phyloP scores from a whole-genome alignment of 2,329 filamentous ascomycete species.

The Lizonia empirigonia region DNA sequence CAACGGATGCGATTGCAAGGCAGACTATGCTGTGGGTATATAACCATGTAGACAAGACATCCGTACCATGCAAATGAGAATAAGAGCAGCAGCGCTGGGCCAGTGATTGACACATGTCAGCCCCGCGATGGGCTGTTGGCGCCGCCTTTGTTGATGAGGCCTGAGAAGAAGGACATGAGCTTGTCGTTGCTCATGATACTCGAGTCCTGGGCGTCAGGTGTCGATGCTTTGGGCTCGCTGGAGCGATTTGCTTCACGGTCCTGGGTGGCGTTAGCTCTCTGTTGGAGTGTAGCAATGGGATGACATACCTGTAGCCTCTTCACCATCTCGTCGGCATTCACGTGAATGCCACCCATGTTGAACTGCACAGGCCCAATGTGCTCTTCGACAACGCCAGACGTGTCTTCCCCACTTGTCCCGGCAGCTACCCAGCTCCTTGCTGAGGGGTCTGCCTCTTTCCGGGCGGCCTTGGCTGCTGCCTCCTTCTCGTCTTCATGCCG shows the following conservation, averaged over 20 bases:
- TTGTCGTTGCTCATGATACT: slow-evolving; percentile 49
- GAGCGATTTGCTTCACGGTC: slow-evolving; percentile 47
- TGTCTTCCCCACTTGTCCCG: slow-evolving; percentile 28
- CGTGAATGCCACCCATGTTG: slow-evolving; percentile 97
- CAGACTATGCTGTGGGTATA: slow-evolving; percentile 21
- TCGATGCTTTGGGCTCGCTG: slow-evolving; percentile 35
- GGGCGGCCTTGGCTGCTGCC: slow-evolving; percentile 49
- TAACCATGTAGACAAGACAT: slow-evolving; percentile 20
- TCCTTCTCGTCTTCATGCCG: slow-evolving; percentile 64
- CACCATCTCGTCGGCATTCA: slow-evolving; percentile 92
- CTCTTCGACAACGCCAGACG: slow-evolving; percentile 49
- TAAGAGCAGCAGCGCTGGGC: neutral
- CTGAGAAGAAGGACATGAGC: slow-evolving; percentile 48
- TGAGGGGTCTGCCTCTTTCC: slow-evolving; percentile 43
- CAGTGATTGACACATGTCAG: slow-evolving; percentile 3
- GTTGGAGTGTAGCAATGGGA: neutral
- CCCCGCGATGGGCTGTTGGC: slow-evolving; percentile 34
- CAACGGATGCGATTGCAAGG: slow-evolving; percentile 15
- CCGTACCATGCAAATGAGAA: slow-evolving; percentile 9
- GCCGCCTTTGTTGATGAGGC: slow-evolving; percentile 43
- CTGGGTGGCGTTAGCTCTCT: slow-evolving; percentile 29
- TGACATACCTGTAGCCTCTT: slow-evolving; percentile 77
- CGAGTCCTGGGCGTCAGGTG: slow-evolving; percentile 33
- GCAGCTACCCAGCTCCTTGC: slow-evolving; percentile 23
- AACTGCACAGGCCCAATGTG: slow-evolving; percentile 96